Base-by-base conservation (phyloP, 164 flowering plant species). In the Berberis vulgaris region DNA sequence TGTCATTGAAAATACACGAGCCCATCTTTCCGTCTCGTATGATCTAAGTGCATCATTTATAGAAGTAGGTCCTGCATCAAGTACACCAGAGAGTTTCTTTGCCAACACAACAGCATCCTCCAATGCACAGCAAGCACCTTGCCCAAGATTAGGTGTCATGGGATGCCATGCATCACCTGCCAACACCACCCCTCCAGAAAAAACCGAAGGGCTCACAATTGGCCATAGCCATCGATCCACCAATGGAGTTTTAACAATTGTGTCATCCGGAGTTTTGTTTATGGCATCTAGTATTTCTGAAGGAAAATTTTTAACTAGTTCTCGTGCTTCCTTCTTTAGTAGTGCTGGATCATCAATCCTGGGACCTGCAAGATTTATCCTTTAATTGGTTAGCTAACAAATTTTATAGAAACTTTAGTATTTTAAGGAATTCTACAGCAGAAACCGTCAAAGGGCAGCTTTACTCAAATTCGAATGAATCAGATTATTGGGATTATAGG, bases 151-250 rank as follows among this genome's bases (percentile, higher is more conserved):
- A 42, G 97, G 98, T 41, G 98, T 93, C 98, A 93, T 93, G 2
- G 98, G 98, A 61, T 93, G 98, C 98, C 98, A 90, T 7, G 98
- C 98, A 76, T 93, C 98, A 8, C 98, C 97, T 0, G 69, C 96
- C 42, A 93, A 78, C 57, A 90, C 98, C n/a, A 83, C 83, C 41
- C 80, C 76, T 3, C 84, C 82, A 1, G 68, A 13, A 60, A 89
- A 85, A 54, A 82, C 89, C 0, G 83, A 72, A 47, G 98, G 96
- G 71, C 81, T 83, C 42, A 78, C 12, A 3, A 60, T 68, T 0
- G 96, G 97, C 96, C 98, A 93, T 26, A 90, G 76, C 94, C 96
- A 87, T 26, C 97, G 83, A 66, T 93, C 97, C 5, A 79, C 88
- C 1, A 93, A 72, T 0, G 92, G 91, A 2, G 92, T 83, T 71